phyloP scores from a whole-genome alignment of 495 filamentous ascomycete species.

The Tetracladium setigerum region DNA sequence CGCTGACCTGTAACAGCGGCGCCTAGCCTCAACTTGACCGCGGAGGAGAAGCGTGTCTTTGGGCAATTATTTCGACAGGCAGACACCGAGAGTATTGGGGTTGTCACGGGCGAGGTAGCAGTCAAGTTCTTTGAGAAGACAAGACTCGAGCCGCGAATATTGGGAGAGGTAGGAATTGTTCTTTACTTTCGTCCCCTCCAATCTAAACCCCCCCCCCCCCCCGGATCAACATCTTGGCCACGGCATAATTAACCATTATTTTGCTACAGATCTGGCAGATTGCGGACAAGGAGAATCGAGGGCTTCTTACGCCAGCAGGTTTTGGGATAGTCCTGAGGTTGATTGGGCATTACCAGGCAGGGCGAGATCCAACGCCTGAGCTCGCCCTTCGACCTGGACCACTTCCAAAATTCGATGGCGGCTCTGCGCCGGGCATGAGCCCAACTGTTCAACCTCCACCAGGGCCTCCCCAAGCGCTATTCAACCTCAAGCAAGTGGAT shows the following conservation, averaged over 20 bases:
- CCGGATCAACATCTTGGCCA: background rate
- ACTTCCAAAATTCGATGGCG: slow-evolving; percentile 78
- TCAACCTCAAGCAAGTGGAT: slow-evolving; percentile 58
- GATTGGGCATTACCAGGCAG: slow-evolving; percentile 92
- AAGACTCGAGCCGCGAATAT: slow-evolving; percentile 67
- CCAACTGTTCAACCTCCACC: slow-evolving; percentile 32
- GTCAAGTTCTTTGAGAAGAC: slow-evolving; percentile 99
- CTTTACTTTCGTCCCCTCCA: background rate
- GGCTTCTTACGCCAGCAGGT: slow-evolving; percentile 81
- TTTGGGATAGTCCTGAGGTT: slow-evolving; percentile 87
- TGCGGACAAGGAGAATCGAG: slow-evolving; percentile 92
- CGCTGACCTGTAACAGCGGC: slow-evolving; percentile 29
- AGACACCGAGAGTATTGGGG: slow-evolving; percentile 82
- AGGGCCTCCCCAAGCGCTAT: slow-evolving; percentile 47
- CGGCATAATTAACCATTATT: slow-evolving; percentile 3
- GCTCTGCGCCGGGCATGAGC: slow-evolving; percentile 28
- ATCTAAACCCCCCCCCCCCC: too few species aligned
- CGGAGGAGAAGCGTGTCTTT: slow-evolving; percentile 89
- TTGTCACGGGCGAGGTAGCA: slow-evolving; percentile 91
- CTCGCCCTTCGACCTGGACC: slow-evolving; percentile 66
- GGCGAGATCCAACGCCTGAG: slow-evolving; percentile 70
- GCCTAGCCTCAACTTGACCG: slow-evolving; percentile 76
- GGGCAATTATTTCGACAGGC: slow-evolving; percentile 85
- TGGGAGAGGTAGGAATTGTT: slow-evolving; percentile 69
- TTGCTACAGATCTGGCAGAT: slow-evolving; percentile 89